These are phyloP conservation scores for Alternaria gaisen DNA, from an alignment of 2,329 filamentous ascomycete species.

Conservation along the genomic window DNA sequence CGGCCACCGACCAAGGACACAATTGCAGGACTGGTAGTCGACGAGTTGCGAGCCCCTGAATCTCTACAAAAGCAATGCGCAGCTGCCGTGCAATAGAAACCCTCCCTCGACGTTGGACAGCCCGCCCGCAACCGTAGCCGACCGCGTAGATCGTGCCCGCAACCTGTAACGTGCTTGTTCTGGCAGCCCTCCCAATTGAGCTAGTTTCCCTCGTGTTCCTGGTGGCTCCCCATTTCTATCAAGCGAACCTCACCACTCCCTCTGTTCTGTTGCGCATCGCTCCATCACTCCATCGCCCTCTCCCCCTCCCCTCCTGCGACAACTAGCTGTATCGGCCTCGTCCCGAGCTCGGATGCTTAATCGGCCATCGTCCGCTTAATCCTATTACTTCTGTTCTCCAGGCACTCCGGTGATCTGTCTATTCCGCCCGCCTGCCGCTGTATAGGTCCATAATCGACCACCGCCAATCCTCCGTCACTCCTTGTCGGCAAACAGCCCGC, in stretches of 20 bases:
- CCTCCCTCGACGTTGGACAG: constrained; percentile 2
- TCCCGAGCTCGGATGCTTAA: constrained; percentile 42
- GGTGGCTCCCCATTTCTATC: constrained; percentile 25
- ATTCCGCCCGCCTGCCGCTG: constrained; percentile 46
- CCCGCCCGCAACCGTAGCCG: constrained; percentile 5
- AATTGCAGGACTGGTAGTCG: constrained; percentile 5
- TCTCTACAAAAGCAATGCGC: constrained; percentile 23
- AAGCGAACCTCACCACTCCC: constrained; percentile 21
- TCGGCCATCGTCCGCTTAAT: constrained; percentile 45
- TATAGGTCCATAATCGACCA: constrained; percentile 42
- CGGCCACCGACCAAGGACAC: constrained; percentile 34
- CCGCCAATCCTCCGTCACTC: constrained; percentile 36
- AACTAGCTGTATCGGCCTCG: constrained; percentile 25
- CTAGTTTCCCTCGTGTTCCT: constrained; percentile 21
- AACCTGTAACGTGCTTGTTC: constrained; percentile 29
- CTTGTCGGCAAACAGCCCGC: constrained; percentile 29
- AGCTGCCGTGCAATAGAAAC: constrained; percentile 11
- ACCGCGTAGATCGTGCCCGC: constrained; percentile 19
- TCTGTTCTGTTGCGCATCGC: constrained; percentile 9
- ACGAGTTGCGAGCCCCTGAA: constrained; percentile 22
- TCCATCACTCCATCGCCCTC: constrained; percentile 16
- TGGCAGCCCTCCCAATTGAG: constrained; percentile 17
- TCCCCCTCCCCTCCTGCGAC: constrained; percentile 20
- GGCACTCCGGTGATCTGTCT: constrained; percentile 47
- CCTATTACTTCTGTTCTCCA: constrained; percentile 51